Evolutionary conservation across 2,329 filamentous ascomycete genomes (phyloP).

Genomic region (Calonectria multiphialidica): DNA sequence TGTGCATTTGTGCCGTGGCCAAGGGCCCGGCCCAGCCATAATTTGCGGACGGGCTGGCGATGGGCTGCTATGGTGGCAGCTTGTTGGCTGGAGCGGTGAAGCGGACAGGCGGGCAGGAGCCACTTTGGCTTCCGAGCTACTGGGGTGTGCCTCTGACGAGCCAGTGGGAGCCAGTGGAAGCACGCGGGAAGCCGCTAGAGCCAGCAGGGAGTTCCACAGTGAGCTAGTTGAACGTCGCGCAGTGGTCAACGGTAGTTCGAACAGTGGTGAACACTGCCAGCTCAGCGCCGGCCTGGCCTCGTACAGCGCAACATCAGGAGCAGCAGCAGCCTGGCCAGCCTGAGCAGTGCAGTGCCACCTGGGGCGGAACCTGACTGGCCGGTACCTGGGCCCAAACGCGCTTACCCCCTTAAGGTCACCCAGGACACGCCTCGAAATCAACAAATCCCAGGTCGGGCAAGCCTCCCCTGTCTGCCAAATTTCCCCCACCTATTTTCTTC

Average conservation of each 20-base stretch:
- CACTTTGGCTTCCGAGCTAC: conserved; percentile 17
- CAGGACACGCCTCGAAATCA: conserved; percentile 52
- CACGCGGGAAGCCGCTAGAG: conserved; percentile 12
- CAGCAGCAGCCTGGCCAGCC: conserved; percentile 1
- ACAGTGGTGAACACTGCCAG: conserved; percentile 5
- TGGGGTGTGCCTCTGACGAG: not conserved
- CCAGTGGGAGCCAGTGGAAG: conserved; percentile 15
- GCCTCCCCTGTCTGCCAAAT: conserved; percentile 55
- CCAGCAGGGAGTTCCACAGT: conserved; percentile 15
- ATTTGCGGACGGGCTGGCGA: conserved; percentile 23
- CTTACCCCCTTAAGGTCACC: conserved; percentile 50
- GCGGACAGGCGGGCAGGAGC: conserved; percentile 17
- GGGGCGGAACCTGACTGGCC: conserved; percentile 8
- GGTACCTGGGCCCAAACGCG: conserved; percentile 45
- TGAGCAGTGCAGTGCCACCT: not conserved
- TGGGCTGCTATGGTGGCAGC: conserved; percentile 13
- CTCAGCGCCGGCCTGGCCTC: conserved; percentile 2
- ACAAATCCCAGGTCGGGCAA: conserved; percentile 52
- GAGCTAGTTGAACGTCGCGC: not conserved
- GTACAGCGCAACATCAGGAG: not conserved
- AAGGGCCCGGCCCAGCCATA: conserved; percentile 20
- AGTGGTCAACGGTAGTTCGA: conserved; percentile 3
- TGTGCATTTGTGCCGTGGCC: conserved; percentile 12
- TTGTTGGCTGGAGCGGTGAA: conserved; percentile 33
- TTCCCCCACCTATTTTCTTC: conserved; percentile 61